Conservation (phyloP, 1,284 basidiomycete species). For the Apiotrichum akiyoshidainum region DNA sequence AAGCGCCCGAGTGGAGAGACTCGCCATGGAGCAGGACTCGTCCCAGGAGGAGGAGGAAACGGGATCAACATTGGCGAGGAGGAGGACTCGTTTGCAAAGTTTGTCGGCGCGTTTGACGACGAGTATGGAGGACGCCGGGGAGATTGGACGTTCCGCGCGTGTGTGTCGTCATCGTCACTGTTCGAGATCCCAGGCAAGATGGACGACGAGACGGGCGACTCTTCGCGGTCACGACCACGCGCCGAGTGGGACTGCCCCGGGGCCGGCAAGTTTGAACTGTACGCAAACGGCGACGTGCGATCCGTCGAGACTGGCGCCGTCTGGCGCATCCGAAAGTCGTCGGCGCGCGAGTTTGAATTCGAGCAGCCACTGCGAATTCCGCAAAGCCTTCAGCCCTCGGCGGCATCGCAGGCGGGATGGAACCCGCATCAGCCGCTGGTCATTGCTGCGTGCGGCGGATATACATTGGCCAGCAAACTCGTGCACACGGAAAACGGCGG, state of each 20-base stretch:
- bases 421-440: constrained; percentile 10
- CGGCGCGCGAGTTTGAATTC: constrained; percentile 44
- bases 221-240: constrained; percentile 19
- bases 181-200: constrained; percentile 6
- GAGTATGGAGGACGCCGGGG: constrained; percentile 52
- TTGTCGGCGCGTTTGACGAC: constrained; percentile 52
- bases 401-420: neutral
- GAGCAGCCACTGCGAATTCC: constrained; percentile 24
- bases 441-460: constrained; percentile 8
- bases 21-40: neutral
- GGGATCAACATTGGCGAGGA: constrained; percentile 24
- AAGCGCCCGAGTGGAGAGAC: neutral
- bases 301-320: constrained; percentile 35
- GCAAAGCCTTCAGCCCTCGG: neutral
- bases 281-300: constrained; percentile 40
- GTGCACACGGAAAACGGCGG: constrained; percentile 47
- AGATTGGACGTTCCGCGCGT: constrained; percentile 50
- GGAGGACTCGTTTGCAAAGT: constrained; percentile 52
- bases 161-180: constrained; percentile 11
- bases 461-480: constrained; percentile 35
- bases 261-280: constrained; percentile 44
- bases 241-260: constrained; percentile 46
- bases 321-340: constrained; percentile 36
- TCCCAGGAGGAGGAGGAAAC: constrained; percentile 3
- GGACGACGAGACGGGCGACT: constrained; percentile 10